Base-by-base conservation (phyloP, 2,329 filamentous ascomycete species). In the Talaromyces atroroseus region DNA sequence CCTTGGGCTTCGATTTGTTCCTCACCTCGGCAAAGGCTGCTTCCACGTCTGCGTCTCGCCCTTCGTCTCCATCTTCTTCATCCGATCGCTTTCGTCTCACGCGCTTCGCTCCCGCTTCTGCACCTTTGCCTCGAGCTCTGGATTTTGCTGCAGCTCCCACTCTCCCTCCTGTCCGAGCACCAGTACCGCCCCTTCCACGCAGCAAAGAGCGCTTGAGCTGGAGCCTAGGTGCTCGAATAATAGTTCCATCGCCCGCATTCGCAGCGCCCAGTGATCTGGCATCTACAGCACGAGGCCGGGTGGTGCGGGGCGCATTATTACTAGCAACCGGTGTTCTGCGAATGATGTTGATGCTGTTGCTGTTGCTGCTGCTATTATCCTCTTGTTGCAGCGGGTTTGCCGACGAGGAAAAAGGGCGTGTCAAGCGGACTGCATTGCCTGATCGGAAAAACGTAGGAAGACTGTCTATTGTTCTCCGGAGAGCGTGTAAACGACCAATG, bases 191-290 rank as follows among this genome's bases (percentile, higher is more conserved):
- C 54, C 52, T 62, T 66, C 52, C 68, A 62, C 52, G 56, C 57
- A 44, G 60, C 24, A 59, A 58, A 26, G 63, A 58, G 10, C 56
- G 58, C 42, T 62, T 64, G 46, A 62, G 57, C 40, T 53, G 66
- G 29, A 66, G 52, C 24, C 63, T 61, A 5, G 67, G 64, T 32
- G 62, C 64, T 46, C 66, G 70, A 21, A 74, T 63, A 34, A 74
- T 60, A 50, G 68, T 67, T 63, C 57, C 18, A 64, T 63, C n/a
- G 65, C 63, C 63, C 26, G 62, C 55, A 49, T 62, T 62, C n/a
- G 66, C 59, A 8, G 69, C 69, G 5, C 65, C 71, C 26, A 74
- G 65, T 7, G 70, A 68, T 49, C 72, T 64, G 14, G 71, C 71
- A 60, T 74, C 72, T 53, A 74, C 53, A 20, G 64, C 62, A 26